Evolutionary conservation across 306 rosid genomes (phyloP).

Genomic region (Prunus davidiana): DNA sequence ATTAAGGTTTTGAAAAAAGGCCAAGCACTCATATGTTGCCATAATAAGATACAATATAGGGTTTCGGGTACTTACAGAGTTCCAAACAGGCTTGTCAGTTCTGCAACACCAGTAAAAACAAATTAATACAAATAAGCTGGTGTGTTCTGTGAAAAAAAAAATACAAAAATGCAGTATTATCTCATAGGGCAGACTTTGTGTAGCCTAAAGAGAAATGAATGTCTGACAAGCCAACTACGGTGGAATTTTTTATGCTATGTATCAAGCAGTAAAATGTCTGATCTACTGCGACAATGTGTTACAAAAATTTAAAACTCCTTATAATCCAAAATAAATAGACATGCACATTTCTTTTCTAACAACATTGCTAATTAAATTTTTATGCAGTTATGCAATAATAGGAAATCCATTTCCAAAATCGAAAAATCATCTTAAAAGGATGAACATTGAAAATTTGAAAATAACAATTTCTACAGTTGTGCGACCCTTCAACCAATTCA

Average conservation of each 20-base stretch:
- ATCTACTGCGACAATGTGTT: not conserved
- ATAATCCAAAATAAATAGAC: not conserved
- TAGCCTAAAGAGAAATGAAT: not conserved
- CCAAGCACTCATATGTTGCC: not conserved
- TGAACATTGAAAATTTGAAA: not conserved
- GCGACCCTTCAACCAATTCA: not conserved
- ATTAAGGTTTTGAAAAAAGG: not conserved
- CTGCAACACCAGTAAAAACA: conserved; percentile 53
- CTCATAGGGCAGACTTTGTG: not conserved
- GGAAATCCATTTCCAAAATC: not conserved
- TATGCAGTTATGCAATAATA: not conserved
- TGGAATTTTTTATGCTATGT: not conserved
- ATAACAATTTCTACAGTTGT: not conserved
- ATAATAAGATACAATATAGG: not conserved
- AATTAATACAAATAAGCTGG: conserved; percentile 25
- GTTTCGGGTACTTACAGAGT: conserved; percentile 70
- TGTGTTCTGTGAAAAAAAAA: not conserved
- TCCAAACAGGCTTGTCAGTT: conserved; percentile 81
- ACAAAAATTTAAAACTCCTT: not conserved
- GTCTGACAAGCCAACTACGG: not conserved
- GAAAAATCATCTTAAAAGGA: not conserved
- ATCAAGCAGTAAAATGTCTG: not conserved
- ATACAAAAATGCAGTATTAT: not conserved
- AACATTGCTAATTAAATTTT: not conserved
- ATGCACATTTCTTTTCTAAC: not conserved